Base-by-base conservation (phyloP, 352 stramenopile species). In the Phytophthora ohioensis region DNA sequence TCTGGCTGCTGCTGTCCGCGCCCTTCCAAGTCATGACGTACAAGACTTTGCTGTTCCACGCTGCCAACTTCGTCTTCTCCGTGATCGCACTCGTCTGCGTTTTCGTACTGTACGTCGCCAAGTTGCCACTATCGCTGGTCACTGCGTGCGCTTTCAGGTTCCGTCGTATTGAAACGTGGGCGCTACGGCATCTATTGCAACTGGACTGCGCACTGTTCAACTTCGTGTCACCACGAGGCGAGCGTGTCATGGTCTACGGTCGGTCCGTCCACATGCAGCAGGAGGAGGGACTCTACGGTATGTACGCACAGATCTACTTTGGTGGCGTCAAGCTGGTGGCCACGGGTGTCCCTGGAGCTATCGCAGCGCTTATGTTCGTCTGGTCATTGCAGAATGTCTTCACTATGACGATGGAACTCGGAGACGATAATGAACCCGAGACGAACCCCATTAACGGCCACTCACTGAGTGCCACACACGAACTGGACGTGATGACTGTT, bases 231-330 rank as follows among this genome's bases (percentile, higher is more conserved):
- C 78, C 80, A 7, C 56, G 31, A 0, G 52, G 73, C 4, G 82
- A 93, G 58, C 71, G 58, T 17, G 73, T 93, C 21, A 60, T 76
- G n/a, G 83, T 93, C 27, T 84, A 83, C 78, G 74, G 60, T 52
- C 73, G 74, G 7, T 73, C 75, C 27, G 63, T 68, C 10, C 70
- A 66, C 52, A 67, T 78, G 48, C 72, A 77, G 53, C 54, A 85
- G 34, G 62, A 69, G 31, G 56, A 66, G 56, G 69, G 60, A 34
- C 63, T 75, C 55, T 80, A 81, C 47, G 78, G 71, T 15, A 67
- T 85, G 34, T 77, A 85, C 43, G 59, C 79, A n/a, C 80, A 83
- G 54, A 51, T 86, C 54, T 93, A 93, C 75, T 91, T 90, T 43
- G 71, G 70, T 5, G 67, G 76, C 13, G 57, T 72, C 41, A 93